Base-by-base conservation (phyloP, 108 stramenopile genomes). In the Cyclotella choctawhatcheeana region DNA sequence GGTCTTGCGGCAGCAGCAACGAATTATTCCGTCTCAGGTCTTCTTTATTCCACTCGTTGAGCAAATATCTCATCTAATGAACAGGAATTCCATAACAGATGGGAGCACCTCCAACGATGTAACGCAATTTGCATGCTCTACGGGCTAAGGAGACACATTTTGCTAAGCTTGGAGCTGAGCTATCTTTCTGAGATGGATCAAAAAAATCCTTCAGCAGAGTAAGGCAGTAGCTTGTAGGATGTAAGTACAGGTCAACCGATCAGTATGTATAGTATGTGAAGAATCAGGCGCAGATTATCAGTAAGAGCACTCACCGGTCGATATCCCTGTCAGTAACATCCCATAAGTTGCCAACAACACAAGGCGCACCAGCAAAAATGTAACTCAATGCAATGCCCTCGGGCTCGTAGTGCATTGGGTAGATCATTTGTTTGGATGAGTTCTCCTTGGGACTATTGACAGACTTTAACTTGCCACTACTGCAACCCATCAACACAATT, bases 261-360 rank as follows among this genome's bases (percentile, higher is more conserved):
- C 20, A 68, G 35, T 18, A 24, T 51, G 18, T 21, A 5, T 17
- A 17, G 50, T 21, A 6, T 40, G 12, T 40, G 37, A 40, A 12
- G 37, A 40, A 10, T 40, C 8, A 40, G 12, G n/a, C n/a, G n/a
- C n/a, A 40, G 12, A 40, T 40, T 12, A 40, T 40, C 18, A n/a
- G 47, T n/a, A 10, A 54, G 68, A 5, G n/a, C 16, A 67, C 76
- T 43, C 48, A 79, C 84, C 96, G 84, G 73, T 99, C 98, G 83
- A 99, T 98, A 69, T 99, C 98, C 62, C 88, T 81, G 72, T 99
- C 98, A 27, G 97, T 98, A 16, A 99, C 98, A 77, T 99, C 98
- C 98, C 98, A 99, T 18, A 99, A 74, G 79, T 99, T 99, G 17
- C 94, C 97, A 20, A 98, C 96, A 0, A 99, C 97, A 61, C 96